Evolutionary conservation across 352 stramenopile genomes (phyloP).

Genomic region (Phytopythium helicoides): DNA sequence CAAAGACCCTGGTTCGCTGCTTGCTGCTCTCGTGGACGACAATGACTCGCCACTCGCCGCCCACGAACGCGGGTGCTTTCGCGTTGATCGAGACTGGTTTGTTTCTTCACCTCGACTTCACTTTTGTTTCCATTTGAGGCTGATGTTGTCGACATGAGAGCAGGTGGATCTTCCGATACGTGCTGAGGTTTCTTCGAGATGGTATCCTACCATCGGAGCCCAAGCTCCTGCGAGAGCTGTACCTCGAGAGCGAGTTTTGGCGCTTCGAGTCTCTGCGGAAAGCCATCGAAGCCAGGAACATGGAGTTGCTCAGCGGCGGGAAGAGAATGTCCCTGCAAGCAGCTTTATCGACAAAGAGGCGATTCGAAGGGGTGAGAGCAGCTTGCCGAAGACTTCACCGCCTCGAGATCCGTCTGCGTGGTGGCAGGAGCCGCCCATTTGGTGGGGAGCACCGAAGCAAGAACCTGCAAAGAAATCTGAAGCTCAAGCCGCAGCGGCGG

Average conservation of each 20-base stretch:
- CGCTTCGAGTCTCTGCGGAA: conserved; percentile 73
- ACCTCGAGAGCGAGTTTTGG: conserved; percentile 84
- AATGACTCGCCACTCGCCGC: conserved; percentile 50
- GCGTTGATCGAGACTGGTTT: conserved; percentile 71
- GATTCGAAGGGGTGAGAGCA: not conserved
- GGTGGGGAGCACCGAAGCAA: conserved; percentile 48
- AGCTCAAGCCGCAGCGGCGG: not conserved
- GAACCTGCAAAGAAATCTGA: conserved; percentile 16
- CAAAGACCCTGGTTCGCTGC: conserved; percentile 58
- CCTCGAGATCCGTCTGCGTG: conserved; percentile 34
- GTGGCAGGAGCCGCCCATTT: conserved; percentile 62
- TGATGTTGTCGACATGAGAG: not conserved
- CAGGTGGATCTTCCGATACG: conserved; percentile 73
- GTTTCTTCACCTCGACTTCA: not conserved
- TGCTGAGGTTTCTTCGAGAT: conserved; percentile 81
- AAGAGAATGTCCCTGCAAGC: conserved; percentile 1
- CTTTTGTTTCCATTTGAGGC: not conserved
- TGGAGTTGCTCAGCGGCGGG: conserved; percentile 42
- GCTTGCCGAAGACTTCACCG: not conserved
- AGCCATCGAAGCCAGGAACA: conserved; percentile 73
- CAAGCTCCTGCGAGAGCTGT: conserved; percentile 63
- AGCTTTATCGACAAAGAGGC: not conserved
- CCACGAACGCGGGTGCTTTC: conserved; percentile 70
- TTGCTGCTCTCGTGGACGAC: conserved; percentile 61
- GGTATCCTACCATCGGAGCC: conserved; percentile 61